phyloP scores from a whole-genome alignment of 164 flowering plant species.

The Aristolochia californica region DNA sequence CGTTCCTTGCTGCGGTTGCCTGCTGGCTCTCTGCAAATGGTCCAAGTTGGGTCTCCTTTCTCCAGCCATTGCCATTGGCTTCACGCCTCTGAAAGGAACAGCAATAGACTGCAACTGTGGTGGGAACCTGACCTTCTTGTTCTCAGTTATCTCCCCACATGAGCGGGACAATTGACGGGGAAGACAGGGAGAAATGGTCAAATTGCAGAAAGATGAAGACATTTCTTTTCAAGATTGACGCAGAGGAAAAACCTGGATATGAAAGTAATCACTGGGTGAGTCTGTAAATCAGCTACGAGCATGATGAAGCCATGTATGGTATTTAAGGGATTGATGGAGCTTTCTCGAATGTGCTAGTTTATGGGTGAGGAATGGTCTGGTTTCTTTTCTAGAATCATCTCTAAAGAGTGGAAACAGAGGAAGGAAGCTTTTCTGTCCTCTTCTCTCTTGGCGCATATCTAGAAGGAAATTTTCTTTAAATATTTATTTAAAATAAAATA shows the following conservation, averaged over 20 bases:
- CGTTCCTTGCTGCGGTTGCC: constrained; percentile 15
- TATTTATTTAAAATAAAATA: no score
- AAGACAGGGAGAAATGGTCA: constrained; percentile 18
- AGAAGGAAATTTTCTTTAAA: no score
- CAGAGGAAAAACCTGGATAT: neutral
- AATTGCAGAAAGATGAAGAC: constrained; percentile 22
- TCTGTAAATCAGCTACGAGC: no score
- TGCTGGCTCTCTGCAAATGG: constrained; percentile 38
- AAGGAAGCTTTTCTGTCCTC: no score
- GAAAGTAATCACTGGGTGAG: no score
- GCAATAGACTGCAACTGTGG: constrained; percentile 1
- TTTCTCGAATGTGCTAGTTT: constrained; percentile 7
- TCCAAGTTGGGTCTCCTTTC: constrained; percentile 43
- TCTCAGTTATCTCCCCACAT: constrained; percentile 5
- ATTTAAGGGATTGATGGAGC: constrained; percentile 8
- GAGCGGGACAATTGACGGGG: constrained; percentile 13
- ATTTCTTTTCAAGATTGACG: constrained; percentile 4
- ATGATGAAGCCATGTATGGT: neutral
- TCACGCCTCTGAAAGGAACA: constrained; percentile 9
- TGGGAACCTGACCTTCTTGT: constrained; percentile 4
- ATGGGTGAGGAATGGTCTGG: neutral
- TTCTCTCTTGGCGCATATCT: no score
- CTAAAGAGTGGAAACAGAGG: no score
- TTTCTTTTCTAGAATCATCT: constrained; percentile 5
- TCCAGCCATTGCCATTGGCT: constrained; percentile 33